Evolutionary conservation across 2,329 filamentous ascomycete species (phyloP), one percentile per base, ranked within the genome.

Genomic region (Monilinia fructigena): DNA sequence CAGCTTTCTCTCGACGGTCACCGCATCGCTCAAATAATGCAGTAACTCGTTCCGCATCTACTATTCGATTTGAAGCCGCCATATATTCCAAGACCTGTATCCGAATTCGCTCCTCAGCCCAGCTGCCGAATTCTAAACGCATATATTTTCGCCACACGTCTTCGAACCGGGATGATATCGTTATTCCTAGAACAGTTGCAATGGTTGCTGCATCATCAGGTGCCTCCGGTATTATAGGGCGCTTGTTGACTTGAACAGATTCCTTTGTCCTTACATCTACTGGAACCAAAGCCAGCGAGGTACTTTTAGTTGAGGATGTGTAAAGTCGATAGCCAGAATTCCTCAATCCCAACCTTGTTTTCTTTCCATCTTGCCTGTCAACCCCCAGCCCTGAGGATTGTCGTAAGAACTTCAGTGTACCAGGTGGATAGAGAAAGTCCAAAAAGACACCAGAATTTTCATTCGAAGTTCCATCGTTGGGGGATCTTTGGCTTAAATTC

Each of bases 71-170:
- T 14, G 82, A 82, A n/a, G 68, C 70, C 10, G 77, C 76, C 16
- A 83, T 69, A 69, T 78, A 79, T 8, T 70, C 70, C 62, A 81
- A 76, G 16, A 79, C 61, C 16, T 66, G 61, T 18, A 63, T 67
- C 52, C 69, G 70, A 42, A 76, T 40, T 31, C n/a, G 42, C 28
- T 63, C 64, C 64, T 74, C 70, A 8, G 72, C 68, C 35, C 45
- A 64, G 18, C 48, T 47, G 23, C 69, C 68, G n/a, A 61, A 53
- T 52, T 42, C 23, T 8, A 74, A 62, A 10, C 68, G 62, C 35
- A 71, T 65, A 70, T 78, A 82, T 55, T 79, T 74, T 38, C 75
- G 72, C 81, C 81, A 83, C 16, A 76, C 78, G 70, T 77, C 75
- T 64, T 80, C 78, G 18, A 72, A 74, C 62, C 75, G 71, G 28